Conservation (phyloP, 495 filamentous ascomycete species). For the Daldinia caldariorum region DNA sequence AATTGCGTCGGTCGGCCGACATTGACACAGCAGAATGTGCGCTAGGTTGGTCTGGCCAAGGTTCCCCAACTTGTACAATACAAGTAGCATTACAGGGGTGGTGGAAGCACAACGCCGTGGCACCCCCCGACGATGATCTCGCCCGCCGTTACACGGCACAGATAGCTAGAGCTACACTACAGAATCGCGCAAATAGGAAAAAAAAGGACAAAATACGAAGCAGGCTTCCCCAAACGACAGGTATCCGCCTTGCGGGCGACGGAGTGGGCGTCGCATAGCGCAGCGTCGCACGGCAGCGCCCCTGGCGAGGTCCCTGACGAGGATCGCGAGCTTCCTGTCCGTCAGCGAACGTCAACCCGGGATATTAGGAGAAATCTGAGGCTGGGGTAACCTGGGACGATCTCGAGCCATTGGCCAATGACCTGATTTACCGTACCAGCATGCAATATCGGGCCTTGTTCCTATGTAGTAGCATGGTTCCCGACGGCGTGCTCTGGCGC, state of each 20-base stretch:
- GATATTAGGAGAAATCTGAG: constrained; percentile 36
- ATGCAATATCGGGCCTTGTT: constrained; percentile 47
- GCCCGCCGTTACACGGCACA: constrained; percentile 36
- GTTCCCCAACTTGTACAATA: constrained; percentile 24
- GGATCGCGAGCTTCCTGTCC: constrained; percentile 35
- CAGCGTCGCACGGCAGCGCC: constrained; percentile 43
- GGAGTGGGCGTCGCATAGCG: constrained; percentile 21
- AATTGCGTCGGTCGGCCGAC: constrained; percentile 30
- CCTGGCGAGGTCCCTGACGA: constrained; percentile 35
- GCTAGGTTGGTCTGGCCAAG: constrained; percentile 34
- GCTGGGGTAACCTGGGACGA: constrained; percentile 44
- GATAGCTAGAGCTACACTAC: constrained; percentile 25
- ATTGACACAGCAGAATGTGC: constrained; percentile 27
- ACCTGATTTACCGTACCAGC: constrained; percentile 44
- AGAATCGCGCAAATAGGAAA: constrained; percentile 28
- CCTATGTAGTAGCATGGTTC: constrained; percentile 42
- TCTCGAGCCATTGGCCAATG: constrained; percentile 46
- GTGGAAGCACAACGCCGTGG: constrained; percentile 20
- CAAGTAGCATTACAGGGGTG: constrained; percentile 25
- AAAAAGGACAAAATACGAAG: constrained; percentile 22
- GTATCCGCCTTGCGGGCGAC: constrained; percentile 11
- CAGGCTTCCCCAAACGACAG: constrained; percentile 25
- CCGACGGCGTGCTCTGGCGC: constrained; percentile 39
- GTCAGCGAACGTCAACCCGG: constrained; percentile 25
- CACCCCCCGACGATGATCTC: constrained; percentile 37